Percentiles rank a stretch among this genome's conserved stretches.
Conservation (phyloP, 2,329 filamentous ascomycete genomes). For the Fusarium pseudoanthophilum region DNA sequence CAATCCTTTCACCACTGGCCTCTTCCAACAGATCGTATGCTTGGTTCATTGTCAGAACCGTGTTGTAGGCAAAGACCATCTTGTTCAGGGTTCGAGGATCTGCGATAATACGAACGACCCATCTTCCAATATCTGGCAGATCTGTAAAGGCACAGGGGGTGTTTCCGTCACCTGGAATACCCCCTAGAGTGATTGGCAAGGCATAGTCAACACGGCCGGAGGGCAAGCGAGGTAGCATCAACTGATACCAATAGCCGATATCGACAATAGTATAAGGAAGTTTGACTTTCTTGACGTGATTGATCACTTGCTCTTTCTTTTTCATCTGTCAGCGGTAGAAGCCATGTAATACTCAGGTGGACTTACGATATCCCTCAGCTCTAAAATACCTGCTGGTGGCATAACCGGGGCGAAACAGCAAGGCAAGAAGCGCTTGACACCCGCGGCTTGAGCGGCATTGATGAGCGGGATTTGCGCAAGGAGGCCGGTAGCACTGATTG, state of each 20-base stretch:
- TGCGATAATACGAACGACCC: conserved; percentile 60
- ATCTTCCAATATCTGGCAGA: conserved; percentile 62
- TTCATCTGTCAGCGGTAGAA: background rate
- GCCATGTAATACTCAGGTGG: background rate
- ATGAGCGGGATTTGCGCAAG: background rate
- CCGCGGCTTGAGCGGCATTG: background rate
- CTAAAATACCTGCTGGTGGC: background rate
- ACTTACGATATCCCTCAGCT: background rate
- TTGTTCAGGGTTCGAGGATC: conserved; percentile 65
- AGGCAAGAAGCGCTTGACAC: background rate
- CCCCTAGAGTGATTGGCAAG: conserved; percentile 40
- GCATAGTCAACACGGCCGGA: conserved; percentile 43
- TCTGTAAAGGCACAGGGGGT: conserved; percentile 57
- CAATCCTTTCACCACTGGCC: conserved; percentile 58
- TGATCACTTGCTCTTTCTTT: background rate
- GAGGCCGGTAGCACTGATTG: background rate
- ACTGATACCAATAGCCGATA: conserved; percentile 68
- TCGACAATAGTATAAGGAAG: conserved; percentile 55
- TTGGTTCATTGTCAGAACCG: conserved; percentile 57
- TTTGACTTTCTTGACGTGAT: background rate
- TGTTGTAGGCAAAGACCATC: conserved; percentile 60
- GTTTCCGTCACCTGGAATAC: conserved; percentile 58
- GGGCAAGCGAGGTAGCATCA: conserved; percentile 46
- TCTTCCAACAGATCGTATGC: conserved; percentile 59
- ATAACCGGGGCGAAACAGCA: background rate